Conservation (phyloP, 148 eudicot species). For the Camellia sinensis region DNA sequence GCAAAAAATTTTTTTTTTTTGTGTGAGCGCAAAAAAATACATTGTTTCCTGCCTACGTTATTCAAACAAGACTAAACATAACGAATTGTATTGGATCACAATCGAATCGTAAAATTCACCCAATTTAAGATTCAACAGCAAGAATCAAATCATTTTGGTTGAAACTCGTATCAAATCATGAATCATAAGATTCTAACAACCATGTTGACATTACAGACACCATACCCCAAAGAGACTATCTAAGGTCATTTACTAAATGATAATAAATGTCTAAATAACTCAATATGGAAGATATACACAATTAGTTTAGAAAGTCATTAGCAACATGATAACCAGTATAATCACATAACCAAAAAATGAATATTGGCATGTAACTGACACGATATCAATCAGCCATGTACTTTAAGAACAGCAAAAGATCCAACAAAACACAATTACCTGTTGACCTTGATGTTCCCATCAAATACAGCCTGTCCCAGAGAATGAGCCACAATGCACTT, state of each 20-base stretch:
- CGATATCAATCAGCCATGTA: background rate
- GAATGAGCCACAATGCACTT: slow-evolving; percentile 95
- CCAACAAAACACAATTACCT: slow-evolving; percentile 39
- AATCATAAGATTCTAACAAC: background rate
- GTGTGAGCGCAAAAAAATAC: too few species aligned
- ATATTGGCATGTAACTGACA: background rate
- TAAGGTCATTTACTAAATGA: background rate
- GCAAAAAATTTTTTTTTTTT: too few species aligned
- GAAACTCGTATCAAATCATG: too few species aligned
- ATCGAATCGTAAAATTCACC: too few species aligned
- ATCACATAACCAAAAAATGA: background rate
- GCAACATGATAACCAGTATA: background rate
- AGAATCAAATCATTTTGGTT: too few species aligned
- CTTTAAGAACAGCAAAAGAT: background rate
- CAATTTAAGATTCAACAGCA: too few species aligned
- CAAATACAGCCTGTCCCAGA: slow-evolving; percentile 85
- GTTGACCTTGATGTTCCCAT: slow-evolving; percentile 87
- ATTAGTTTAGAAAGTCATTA: background rate
- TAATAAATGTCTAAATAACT: background rate
- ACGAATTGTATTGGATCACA: too few species aligned
- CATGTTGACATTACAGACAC: background rate
- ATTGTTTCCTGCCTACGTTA: too few species aligned
- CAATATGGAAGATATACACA: background rate
- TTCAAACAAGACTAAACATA: too few species aligned
- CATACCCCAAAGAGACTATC: background rate